A percentile compares a stretch with the other conserved stretches of the same genome.
These are phyloP conservation scores for Plasmodium vivax DNA, from an alignment of 169 alveolate species.

Conservation along the genomic window DNA sequence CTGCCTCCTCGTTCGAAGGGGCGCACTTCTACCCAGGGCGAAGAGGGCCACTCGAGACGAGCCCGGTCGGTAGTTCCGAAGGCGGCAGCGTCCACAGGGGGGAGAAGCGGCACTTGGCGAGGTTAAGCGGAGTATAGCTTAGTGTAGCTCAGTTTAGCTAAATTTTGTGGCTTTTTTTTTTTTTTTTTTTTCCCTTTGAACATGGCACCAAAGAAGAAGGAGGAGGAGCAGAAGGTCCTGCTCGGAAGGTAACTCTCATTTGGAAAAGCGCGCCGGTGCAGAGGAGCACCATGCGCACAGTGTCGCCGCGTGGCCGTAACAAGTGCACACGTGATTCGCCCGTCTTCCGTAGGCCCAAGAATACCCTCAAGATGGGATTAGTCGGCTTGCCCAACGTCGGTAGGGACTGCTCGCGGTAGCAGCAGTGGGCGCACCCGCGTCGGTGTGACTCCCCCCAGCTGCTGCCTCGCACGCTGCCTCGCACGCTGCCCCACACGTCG, in stretches of 20 bases:
- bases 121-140: too few relatives aligned
- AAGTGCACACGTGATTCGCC: not conserved
- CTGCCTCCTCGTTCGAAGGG: not conserved
- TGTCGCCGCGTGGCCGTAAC: not conserved
- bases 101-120: not conserved
- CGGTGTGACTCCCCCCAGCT: not conserved
- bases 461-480: too few relatives aligned
- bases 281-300: not conserved
- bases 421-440: slow-evolving; percentile 92
- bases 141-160: too few relatives aligned
- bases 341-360: slow-evolving; percentile 84
- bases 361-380: slow-evolving; percentile 96
- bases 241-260: slow-evolving; percentile 75
- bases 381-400: slow-evolving; percentile 99
- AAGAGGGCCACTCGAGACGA: not conserved
- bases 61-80: not conserved
- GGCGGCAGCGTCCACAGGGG: not conserved
- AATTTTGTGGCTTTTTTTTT: not conserved
- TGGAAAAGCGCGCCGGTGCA: not conserved
- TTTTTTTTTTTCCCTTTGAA: not conserved
- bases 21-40: not conserved
- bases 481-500: too few relatives aligned
- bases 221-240: slow-evolving; percentile 79
- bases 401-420: slow-evolving; percentile 92
- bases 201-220: slow-evolving; percentile 90